Conservation (phyloP, 805 yeast species). For the Pichia exigua region DNA sequence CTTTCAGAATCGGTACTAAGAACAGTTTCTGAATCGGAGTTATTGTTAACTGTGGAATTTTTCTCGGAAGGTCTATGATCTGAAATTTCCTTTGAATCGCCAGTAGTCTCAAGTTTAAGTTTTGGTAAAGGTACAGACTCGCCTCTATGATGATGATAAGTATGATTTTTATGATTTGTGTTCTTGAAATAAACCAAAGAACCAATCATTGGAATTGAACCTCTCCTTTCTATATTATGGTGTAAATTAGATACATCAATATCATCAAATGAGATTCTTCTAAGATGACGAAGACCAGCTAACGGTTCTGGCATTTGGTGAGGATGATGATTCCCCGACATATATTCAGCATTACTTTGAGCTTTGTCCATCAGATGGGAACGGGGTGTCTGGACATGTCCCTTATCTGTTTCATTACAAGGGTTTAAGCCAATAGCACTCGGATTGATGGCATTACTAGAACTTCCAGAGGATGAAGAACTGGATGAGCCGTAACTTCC, state of each 20-base stretch:
- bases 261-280: slow-evolving; percentile 4
- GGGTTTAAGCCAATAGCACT: too few species aligned
- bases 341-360: neutral
- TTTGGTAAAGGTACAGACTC: neutral
- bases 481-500: neutral
- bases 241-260: neutral
- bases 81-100: too few species aligned
- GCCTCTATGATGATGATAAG: neutral
- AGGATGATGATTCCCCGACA: neutral
- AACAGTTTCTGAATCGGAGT: neutral
- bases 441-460: too few species aligned
- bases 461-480: too few species aligned
- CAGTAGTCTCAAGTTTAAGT: too few species aligned
- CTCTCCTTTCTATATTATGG: slow-evolving; percentile 5
- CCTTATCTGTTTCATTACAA: too few species aligned
- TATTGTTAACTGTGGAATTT: neutral
- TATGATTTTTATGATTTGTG: slow-evolving; percentile 8
- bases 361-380: neutral
- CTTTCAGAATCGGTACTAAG: neutral
- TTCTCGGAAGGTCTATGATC: neutral
- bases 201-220: slow-evolving; percentile 24
- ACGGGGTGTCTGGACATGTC: neutral
- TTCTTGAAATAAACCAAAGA: slow-evolving; percentile 22
- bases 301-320: neutral
- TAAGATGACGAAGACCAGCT: neutral